Evolutionary conservation across 352 stramenopile species (phyloP), one percentile per base, ranked within the genome.

Genomic region (Globisporangium solare): DNA sequence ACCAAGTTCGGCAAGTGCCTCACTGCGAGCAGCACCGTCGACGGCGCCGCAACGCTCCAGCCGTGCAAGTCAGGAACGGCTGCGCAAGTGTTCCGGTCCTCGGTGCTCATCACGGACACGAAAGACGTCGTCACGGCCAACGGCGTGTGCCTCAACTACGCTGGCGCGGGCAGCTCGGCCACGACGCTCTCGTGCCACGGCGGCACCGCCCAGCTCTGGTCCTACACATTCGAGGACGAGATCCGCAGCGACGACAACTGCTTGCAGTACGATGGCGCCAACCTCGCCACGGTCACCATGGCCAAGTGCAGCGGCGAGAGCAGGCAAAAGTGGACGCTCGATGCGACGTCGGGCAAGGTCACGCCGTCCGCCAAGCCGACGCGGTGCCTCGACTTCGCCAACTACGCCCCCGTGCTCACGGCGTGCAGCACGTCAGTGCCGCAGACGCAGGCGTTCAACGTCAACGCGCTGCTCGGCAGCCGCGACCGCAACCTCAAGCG

Each of bases 311-410:
- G 18, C 13, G 47, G 47, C 6, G 50, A 22, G 2, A 45, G 22
- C 46, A 59, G 60, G 22, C 58, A 64, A 22, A 48, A 64, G 18
- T 64, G 58, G 58, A 47, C 45, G 4, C 39, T 65, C 12, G 37
- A 43, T 17, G 7, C 51, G 20, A 47, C 21, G 6, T 51, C 18
- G 0, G 31, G 39, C 31, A 47, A 20, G 2, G 18, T 55, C 12
- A 37, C 50, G 6, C 50, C 50, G 17, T 10, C 13, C 6, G 21
- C 32, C 5, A 24, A n/a, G 2, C 18, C 49, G 2, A 21, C 35
- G 8, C 32, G 21, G 2, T 55, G 49, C 20, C 49, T 55, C 11
- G 49, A 55, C 17, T 14, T 55, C 12, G n/a, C 17, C n/a, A 37
- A 24, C 32, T 55, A 46, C 10, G 32, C 35, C 0, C 32, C 18